Evolutionary conservation across 306 rosid species (phyloP).

Genomic region (Oxytropis ochrocephala): DNA sequence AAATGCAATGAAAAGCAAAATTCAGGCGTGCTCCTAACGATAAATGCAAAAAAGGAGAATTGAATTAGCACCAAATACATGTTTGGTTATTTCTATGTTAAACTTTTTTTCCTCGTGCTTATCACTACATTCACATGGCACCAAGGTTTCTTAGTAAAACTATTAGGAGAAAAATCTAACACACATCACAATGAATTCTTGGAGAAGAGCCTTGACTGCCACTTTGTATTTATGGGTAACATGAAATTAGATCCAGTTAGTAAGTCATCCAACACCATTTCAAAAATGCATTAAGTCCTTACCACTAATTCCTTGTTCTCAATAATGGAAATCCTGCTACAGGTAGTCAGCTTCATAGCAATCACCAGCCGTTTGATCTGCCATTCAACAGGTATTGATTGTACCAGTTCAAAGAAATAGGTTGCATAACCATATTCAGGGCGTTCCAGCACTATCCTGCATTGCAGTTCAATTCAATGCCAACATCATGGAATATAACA

Average conservation of each 20-base stretch:
- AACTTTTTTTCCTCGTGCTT: not conserved
- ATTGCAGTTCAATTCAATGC: constrained; percentile 20
- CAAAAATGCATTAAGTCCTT: constrained; percentile 22
- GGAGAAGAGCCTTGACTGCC: not conserved
- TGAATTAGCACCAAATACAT: not conserved
- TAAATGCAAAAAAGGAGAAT: not conserved
- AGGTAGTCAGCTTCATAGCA: constrained; percentile 70
- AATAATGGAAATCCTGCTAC: constrained; percentile 72
- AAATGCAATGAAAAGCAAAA: not conserved
- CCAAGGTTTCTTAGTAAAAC: not conserved
- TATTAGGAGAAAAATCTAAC: not conserved
- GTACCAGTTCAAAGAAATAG: constrained; percentile 81
- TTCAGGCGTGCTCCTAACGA: not conserved
- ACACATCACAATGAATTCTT: not conserved
- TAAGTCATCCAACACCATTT: not conserved
- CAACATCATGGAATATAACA: constrained; percentile 15
- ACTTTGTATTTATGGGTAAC: constrained; percentile 1
- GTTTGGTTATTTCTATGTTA: not conserved
- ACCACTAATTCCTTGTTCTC: constrained; percentile 74
- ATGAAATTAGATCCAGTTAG: not conserved
- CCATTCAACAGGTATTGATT: constrained; percentile 67
- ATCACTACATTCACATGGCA: not conserved
- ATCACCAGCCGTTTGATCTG: constrained; percentile 87
- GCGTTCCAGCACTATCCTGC: constrained; percentile 91
- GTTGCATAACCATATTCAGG: constrained; percentile 97